Percentiles rank a stretch among this genome's conserved stretches.
These are phyloP conservation scores for Agaricales sp. DNA, from an alignment of 1,284 basidiomycete genomes.

Conservation along the genomic window DNA sequence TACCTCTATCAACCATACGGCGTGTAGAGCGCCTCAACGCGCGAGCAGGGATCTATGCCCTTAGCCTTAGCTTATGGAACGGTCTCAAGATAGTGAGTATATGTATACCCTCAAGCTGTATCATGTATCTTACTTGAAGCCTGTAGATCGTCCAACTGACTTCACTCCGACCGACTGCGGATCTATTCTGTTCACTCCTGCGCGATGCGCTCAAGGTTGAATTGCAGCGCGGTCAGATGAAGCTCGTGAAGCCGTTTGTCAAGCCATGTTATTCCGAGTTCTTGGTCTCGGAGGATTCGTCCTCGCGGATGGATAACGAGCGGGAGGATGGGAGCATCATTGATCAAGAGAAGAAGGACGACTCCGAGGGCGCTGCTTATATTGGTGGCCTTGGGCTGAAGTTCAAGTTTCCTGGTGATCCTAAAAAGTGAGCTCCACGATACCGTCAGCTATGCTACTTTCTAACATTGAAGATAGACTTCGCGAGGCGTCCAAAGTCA, in stretches of 20 bases:
- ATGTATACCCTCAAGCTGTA: not conserved
- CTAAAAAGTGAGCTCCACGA: slow-evolving; percentile 62
- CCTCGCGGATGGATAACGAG: slow-evolving; percentile 48
- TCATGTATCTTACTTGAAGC: slow-evolving; percentile 1
- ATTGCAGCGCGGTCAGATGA: slow-evolving; percentile 85
- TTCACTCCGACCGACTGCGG: slow-evolving; percentile 90
- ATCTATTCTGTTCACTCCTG: slow-evolving; percentile 86
- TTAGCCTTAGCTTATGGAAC: slow-evolving; percentile 93
- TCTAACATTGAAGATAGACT: slow-evolving; percentile 36
- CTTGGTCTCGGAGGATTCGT: slow-evolving; percentile 47
- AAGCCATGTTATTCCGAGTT: slow-evolving; percentile 93
- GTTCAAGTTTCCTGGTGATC: slow-evolving; percentile 91
- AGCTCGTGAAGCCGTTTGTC: slow-evolving; percentile 83
- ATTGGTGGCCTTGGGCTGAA: slow-evolving; percentile 80
- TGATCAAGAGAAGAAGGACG: slow-evolving; percentile 41
- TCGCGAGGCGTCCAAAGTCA: slow-evolving; percentile 94
- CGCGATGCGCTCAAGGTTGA: slow-evolving; percentile 88
- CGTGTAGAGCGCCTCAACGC: slow-evolving; percentile 93
- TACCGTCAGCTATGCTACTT: not conserved
- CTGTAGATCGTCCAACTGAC: slow-evolving; percentile 88
- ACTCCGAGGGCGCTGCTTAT: slow-evolving; percentile 34
- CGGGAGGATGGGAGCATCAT: slow-evolving; percentile 58
- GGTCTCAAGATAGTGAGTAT: slow-evolving; percentile 82
- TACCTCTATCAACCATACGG: slow-evolving; percentile 89
- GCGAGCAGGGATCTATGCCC: slow-evolving; percentile 88